These are phyloP conservation scores for Naganishia antarctica DNA, from an alignment of 768 basidiomycete species.

Conservation along the genomic window DNA sequence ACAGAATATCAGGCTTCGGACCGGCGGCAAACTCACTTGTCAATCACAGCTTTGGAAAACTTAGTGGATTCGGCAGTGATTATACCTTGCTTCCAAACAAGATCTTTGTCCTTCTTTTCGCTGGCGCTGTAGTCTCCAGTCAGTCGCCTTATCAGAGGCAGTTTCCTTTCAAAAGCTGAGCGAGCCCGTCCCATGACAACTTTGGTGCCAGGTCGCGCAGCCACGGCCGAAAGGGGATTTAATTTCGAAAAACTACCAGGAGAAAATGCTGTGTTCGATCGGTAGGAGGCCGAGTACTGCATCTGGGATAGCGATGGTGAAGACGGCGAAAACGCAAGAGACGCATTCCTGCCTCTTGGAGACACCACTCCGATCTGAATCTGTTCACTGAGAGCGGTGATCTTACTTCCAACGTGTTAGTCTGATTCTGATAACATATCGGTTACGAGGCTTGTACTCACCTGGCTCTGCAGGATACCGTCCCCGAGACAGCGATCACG, in stretches of 20 bases:
- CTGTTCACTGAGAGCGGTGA: slow-evolving; percentile 25
- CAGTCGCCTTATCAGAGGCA: slow-evolving; percentile 41
- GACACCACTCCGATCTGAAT: slow-evolving; percentile 15
- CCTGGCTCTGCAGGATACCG: slow-evolving; percentile 19
- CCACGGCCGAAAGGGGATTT: slow-evolving; percentile 10
- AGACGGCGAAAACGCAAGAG: slow-evolving; percentile 19
- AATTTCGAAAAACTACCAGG: slow-evolving; percentile 4
- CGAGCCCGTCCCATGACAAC: slow-evolving; percentile 28
- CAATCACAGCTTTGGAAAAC: slow-evolving; percentile 43
- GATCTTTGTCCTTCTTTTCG: slow-evolving; percentile 48
- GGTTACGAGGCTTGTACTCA: neutral
- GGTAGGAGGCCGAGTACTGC: slow-evolving; percentile 27
- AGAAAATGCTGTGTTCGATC: neutral
- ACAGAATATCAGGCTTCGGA: neutral
- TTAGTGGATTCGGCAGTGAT: slow-evolving; percentile 24
- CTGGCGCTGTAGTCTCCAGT: slow-evolving; percentile 43
- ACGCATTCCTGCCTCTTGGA: slow-evolving; percentile 2
- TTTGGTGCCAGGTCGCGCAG: neutral
- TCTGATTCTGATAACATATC: too few species aligned
- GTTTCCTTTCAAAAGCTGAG: slow-evolving; percentile 37
- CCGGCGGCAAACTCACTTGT: slow-evolving; percentile 33
- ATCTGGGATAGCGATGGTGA: slow-evolving; percentile 23
- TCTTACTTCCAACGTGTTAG: neutral
- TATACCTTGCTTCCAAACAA: slow-evolving; percentile 41
- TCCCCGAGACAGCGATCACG: neutral